Evolutionary conservation across 1,284 basidiomycete genomes (phyloP).

Genomic region (Clitocybe nebularis): DNA sequence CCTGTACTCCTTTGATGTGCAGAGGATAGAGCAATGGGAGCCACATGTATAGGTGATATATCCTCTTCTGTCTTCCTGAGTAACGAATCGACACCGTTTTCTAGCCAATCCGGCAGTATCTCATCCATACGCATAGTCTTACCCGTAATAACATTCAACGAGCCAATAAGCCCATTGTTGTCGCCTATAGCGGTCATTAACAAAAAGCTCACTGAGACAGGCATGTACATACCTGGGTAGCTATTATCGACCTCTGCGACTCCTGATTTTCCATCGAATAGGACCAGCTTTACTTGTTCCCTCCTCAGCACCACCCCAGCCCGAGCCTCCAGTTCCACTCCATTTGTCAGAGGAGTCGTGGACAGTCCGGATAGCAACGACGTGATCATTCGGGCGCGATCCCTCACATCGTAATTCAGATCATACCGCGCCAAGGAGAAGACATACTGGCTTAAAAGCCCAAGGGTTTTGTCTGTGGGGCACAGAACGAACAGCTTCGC

Average conservation of each 20-base stretch:
- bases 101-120: slow-evolving; percentile 58
- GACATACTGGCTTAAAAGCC: slow-evolving; percentile 65
- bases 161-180: slow-evolving; percentile 47
- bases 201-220: not conserved
- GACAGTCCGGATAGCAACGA: slow-evolving; percentile 62
- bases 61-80: slow-evolving; percentile 60
- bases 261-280: slow-evolving; percentile 70
- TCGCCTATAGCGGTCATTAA: slow-evolving; percentile 29
- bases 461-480: slow-evolving; percentile 49
- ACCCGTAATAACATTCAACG: slow-evolving; percentile 53
- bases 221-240: slow-evolving; percentile 15
- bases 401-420: slow-evolving; percentile 81
- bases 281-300: slow-evolving; percentile 76
- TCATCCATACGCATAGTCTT: slow-evolving; percentile 40
- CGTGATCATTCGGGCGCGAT: slow-evolving; percentile 79
- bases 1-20: slow-evolving; percentile 20
- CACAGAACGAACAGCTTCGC: slow-evolving; percentile 76
- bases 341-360: slow-evolving; percentile 33
- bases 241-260: slow-evolving; percentile 32
- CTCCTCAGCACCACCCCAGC: slow-evolving; percentile 75
- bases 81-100: slow-evolving; percentile 53
- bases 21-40: slow-evolving; percentile 38
- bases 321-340: slow-evolving; percentile 37
- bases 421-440: slow-evolving; percentile 88
- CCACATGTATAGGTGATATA: slow-evolving; percentile 29